Base-by-base conservation (phyloP, 257 asterid species). In the Nicotiana knightiana region DNA sequence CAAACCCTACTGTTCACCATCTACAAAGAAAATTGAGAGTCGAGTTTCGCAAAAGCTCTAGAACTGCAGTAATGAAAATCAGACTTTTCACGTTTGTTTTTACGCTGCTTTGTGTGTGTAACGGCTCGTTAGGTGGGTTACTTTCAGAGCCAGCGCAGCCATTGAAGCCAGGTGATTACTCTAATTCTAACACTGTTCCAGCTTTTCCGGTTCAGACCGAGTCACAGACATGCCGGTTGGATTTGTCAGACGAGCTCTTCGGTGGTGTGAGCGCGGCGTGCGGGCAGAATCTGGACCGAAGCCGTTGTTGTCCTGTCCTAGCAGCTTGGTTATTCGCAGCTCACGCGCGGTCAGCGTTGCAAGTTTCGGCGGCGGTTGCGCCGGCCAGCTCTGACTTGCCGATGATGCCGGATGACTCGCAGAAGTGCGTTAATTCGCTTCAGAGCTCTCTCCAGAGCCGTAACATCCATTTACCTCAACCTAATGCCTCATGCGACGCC, bases 271-370 rank as follows among this genome's bases (percentile, higher is more conserved):
- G 89, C 59, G 94, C 96, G 30, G 99, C 99, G 3, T 92, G 99
- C 83, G 92, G 94, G 61, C 87, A 84, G n/a, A 90, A 88, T 87
- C 91, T 96, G 5, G 97, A 96, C 91, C 89, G 99, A 16, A 90
- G 97, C 91, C 93, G 99, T 2, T 96, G 99, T 85, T 96, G 99
- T 79, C 99, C 99, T 6, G 99, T 96, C 0, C 93, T 96, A 18
- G 98, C 98, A 1, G 98, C 99, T 3, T 96, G 99, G 99, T 93
- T 96, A 32, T 94, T 93, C 86, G 99, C 99, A 0, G 98, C 99
- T 5, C 97, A 96, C 89, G 98, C 99, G 17, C 84, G 95, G 7
- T 90, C 98, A 62, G 99, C 97, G 5, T 90, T 94, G 7, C 93
- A 90, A 85, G 84, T 92, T 3, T 65, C 77, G 1, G 9, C 84